phyloP scores from a whole-genome alignment of 2,329 filamentous ascomycete species.

The Eutypa lata region DNA sequence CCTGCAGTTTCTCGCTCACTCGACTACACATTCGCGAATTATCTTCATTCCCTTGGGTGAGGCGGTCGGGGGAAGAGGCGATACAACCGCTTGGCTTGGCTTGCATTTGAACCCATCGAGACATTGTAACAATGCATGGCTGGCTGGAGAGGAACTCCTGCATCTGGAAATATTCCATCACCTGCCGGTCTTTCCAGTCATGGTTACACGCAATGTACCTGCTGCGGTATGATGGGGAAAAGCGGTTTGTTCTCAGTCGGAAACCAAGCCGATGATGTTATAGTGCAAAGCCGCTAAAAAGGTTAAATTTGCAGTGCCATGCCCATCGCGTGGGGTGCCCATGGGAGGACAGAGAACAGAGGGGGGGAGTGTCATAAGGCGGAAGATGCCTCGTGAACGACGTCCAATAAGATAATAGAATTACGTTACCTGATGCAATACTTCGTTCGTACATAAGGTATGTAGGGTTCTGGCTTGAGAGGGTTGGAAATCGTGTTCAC shows the following conservation, averaged over 20 bases:
- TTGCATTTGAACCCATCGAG: not conserved
- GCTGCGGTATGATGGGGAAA: not conserved
- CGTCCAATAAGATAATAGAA: no score
- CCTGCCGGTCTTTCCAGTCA: no score
- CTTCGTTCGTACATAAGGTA: no score
- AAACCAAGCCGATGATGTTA: not conserved
- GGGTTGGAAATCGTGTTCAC: constrained; percentile 2
- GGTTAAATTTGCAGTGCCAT: not conserved
- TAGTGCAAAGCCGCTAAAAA: not conserved
- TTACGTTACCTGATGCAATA: no score
- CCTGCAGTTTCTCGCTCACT: no score
- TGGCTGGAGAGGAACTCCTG: not conserved
- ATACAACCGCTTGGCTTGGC: not conserved
- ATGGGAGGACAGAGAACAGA: not conserved
- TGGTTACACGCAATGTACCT: no score
- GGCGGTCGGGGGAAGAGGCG: not conserved
- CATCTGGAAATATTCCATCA: not conserved
- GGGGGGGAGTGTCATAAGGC: no score
- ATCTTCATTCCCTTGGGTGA: not conserved
- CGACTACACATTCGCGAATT: no score
- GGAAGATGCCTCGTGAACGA: no score
- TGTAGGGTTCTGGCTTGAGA: no score
- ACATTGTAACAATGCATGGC: not conserved
- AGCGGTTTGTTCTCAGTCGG: not conserved
- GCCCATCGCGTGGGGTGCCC: not conserved